A percentile compares a stretch with the other conserved stretches of the same genome.
Conservation (phyloP, 2,329 filamentous ascomycete genomes). For the Beauveria sp. region DNA sequence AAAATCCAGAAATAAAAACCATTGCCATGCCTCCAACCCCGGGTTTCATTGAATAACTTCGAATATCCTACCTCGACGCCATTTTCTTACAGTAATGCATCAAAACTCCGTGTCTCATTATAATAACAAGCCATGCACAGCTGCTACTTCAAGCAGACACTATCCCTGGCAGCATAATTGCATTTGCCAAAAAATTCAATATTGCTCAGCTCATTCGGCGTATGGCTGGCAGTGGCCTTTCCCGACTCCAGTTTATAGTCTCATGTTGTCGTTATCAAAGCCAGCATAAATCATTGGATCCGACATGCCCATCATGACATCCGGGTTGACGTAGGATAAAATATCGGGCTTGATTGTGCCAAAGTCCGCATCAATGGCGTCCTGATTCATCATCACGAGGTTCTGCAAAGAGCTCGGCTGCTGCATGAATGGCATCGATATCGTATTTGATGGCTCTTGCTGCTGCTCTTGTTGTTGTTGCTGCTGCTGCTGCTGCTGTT, state of each 20-base stretch:
- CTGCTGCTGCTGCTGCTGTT: conserved; percentile 12
- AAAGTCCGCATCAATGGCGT: conserved; percentile 44
- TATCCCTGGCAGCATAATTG: not conserved
- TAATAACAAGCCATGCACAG: not conserved
- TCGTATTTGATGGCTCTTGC: not conserved
- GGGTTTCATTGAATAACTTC: not conserved
- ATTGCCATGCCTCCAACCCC: not conserved
- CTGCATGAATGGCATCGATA: conserved; percentile 34
- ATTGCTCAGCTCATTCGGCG: not conserved
- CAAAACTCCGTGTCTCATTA: not conserved
- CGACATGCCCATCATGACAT: conserved; percentile 49
- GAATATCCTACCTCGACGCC: not conserved
- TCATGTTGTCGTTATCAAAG: conserved; percentile 39
- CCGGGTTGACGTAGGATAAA: conserved; percentile 43
- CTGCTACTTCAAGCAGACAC: not conserved
- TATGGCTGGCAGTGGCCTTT: not conserved
- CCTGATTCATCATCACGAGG: conserved; percentile 41
- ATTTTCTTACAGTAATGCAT: not conserved
- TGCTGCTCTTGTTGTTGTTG: not conserved
- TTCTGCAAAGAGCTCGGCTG: conserved; percentile 35
- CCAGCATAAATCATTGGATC: conserved; percentile 53
- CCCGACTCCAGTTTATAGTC: conserved; percentile 24
- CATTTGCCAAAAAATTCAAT: not conserved
- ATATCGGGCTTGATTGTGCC: conserved; percentile 49
- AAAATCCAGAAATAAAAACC: not conserved